Percentiles rank a stretch among this genome's conserved stretches.
Conservation (phyloP, 139 green algal genomes). For the Tetradesmus lagerheimii region DNA sequence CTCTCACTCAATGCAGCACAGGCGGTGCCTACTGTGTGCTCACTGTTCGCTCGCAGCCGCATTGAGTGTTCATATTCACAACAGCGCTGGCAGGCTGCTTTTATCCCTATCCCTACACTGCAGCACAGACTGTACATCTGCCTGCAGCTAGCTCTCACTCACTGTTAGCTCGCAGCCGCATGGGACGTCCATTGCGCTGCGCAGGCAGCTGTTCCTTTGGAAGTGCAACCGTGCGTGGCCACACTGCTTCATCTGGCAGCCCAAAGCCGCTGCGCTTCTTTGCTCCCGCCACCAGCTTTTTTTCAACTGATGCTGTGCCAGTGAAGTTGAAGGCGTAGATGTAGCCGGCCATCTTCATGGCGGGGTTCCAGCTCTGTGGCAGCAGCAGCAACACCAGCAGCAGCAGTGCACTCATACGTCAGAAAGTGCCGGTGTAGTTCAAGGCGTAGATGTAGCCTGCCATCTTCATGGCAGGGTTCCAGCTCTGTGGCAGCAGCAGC, state of each 20-base stretch:
- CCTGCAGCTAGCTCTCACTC: neutral
- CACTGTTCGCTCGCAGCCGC: too few species aligned
- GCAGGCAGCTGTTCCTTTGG: neutral
- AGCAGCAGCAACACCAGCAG: neutral
- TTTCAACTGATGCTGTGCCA: neutral
- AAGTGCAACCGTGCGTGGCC: neutral
- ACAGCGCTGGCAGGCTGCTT: too few species aligned
- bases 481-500: neutral
- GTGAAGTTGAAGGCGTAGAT: neutral
- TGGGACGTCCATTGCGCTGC: neutral
- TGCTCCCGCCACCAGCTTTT: neutral
- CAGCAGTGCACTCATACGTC: neutral
- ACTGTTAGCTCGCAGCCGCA: neutral
- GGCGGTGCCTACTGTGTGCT: too few species aligned
- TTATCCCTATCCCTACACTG: too few species aligned
- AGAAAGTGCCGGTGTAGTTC: too few species aligned
- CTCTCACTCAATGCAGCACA: too few species aligned
- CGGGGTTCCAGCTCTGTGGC: neutral
- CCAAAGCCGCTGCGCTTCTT: too few species aligned
- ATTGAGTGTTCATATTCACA: too few species aligned
- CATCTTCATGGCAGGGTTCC: too few species aligned
- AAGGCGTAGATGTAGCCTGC: too few species aligned
- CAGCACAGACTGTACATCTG: too few species aligned
- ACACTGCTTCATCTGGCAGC: neutral
- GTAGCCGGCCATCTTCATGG: neutral